Conservation (phyloP, 768 basidiomycete genomes). For the Boletus subparvulus region DNA sequence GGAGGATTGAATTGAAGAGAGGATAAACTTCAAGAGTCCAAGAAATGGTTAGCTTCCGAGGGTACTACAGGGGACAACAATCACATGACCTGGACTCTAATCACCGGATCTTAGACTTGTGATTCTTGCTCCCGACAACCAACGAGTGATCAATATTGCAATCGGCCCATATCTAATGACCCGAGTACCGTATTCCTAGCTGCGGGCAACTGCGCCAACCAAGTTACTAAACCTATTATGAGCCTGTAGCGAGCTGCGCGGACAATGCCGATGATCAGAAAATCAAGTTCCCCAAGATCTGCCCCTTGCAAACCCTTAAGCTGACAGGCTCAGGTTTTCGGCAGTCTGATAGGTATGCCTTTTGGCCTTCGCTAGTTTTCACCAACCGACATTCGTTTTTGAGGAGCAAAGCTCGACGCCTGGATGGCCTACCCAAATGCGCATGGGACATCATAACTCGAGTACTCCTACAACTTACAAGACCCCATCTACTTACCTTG, state of each 20-base stretch:
- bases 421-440: background rate
- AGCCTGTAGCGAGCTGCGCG: background rate
- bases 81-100: constrained; percentile 18
- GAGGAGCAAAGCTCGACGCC: background rate
- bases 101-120: background rate
- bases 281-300: background rate
- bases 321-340: background rate
- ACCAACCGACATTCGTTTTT: background rate
- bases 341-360: background rate
- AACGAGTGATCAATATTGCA: background rate
- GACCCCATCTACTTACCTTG: background rate
- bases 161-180: background rate
- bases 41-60: background rate
- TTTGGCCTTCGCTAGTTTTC: too few species aligned
- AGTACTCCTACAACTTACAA: too few species aligned
- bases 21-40: background rate
- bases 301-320: background rate
- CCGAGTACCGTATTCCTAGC: background rate
- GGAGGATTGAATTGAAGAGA: background rate
- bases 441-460: background rate
- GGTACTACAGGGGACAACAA: constrained; percentile 12
- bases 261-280: too few species aligned
- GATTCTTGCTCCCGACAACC: background rate
- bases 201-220: background rate
- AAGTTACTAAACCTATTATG: background rate